Percentiles rank a stretch among this genome's conserved stretches.
phyloP scores from a whole-genome alignment of 306 rosid genomes.

The Mimosa pudica region DNA sequence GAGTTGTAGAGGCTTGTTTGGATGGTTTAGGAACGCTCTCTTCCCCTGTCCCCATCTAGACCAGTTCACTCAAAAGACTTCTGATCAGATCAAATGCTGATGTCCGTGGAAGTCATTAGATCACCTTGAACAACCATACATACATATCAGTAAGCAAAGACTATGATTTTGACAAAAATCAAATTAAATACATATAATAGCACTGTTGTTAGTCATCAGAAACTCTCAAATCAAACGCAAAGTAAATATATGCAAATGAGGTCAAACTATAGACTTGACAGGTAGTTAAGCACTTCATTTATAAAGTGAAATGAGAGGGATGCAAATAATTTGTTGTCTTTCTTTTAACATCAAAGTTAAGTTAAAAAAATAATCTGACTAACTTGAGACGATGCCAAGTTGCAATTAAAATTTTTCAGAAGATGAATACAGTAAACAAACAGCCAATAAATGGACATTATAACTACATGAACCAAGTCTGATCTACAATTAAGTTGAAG shows the following conservation, averaged over 20 bases:
- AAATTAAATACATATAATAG: constrained; percentile 11
- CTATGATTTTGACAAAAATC: background rate
- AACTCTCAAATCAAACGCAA: constrained; percentile 30
- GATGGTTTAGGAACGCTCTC: constrained; percentile 81
- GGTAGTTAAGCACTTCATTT: background rate
- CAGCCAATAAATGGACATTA: background rate
- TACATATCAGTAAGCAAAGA: background rate
- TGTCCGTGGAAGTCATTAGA: constrained; percentile 37
- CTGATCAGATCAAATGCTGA: constrained; percentile 15
- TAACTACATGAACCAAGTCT: background rate
- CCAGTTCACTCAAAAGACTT: constrained; percentile 23
- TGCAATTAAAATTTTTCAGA: constrained; percentile 18
- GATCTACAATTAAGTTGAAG: background rate
- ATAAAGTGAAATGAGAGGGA: background rate
- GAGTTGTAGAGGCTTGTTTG: constrained; percentile 63
- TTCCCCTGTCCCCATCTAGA: constrained; percentile 90
- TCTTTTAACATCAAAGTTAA: background rate
- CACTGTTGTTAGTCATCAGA: constrained; percentile 11
- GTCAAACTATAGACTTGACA: background rate
- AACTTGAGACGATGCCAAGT: background rate
- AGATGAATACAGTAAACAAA: constrained; percentile 15
- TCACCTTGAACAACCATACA: constrained; percentile 19
- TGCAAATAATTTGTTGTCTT: background rate
- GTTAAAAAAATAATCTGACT: background rate
- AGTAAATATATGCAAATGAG: background rate